Percentiles rank a stretch among this genome's conserved stretches.
Evolutionary conservation across 306 rosid genomes (phyloP).

Genomic region (Prunus mongolica): DNA sequence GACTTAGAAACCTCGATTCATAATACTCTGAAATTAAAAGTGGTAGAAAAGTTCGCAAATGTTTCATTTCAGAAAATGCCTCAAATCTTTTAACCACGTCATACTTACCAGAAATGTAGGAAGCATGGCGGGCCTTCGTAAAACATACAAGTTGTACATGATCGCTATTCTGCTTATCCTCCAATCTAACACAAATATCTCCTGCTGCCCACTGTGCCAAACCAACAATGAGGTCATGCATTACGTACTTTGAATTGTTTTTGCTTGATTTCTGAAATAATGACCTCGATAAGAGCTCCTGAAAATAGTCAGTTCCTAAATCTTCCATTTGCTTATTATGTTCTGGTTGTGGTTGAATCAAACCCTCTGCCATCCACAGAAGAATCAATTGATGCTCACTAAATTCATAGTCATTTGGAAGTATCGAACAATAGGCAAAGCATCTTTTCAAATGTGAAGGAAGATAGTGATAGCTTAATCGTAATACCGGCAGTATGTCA

Average conservation of each 20-base stretch:
- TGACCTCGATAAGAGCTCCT: too few species aligned
- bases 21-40: accelerated
- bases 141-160: not conserved
- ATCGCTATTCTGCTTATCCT: not conserved
- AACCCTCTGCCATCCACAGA: too few species aligned
- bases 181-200: not conserved
- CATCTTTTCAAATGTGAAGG: too few species aligned
- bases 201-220: conserved; percentile 19
- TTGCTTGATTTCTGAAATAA: not conserved
- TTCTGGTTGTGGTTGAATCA: too few species aligned
- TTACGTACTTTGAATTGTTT: not conserved
- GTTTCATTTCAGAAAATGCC: not conserved
- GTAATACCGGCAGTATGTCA: too few species aligned
- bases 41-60: not conserved
- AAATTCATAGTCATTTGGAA: too few species aligned
- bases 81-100: not conserved
- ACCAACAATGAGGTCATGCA: conserved; percentile 43
- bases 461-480: too few species aligned
- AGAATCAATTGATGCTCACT: too few species aligned
- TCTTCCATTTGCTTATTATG: too few species aligned
- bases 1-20: not conserved
- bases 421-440: too few species aligned
- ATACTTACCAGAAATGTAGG: accelerated
- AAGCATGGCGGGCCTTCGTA: conserved; percentile 8
- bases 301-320: too few species aligned